Base-by-base conservation (phyloP, 2,329 filamentous ascomycete species). In the Fonsecaea erecta region DNA sequence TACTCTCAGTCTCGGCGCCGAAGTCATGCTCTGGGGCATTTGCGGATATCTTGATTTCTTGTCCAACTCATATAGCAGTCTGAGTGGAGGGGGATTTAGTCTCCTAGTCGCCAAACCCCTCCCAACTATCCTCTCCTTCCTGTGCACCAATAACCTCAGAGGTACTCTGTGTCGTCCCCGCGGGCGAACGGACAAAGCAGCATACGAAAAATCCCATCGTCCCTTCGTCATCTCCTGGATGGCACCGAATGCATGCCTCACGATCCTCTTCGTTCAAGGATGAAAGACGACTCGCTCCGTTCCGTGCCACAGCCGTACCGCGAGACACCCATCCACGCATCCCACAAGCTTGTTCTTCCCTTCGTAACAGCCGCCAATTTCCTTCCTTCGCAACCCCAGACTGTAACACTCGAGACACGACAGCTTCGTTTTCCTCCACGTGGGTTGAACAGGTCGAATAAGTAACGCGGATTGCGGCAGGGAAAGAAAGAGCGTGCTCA, bases 141-240 rank as follows among this genome's bases (percentile, higher is more conserved):
- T 72, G 73, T 3, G 71, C 68, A 0, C 73, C 67, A 0, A 73
- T 70, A 3, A 73, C 70, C 21, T 72, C 67, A 21, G 12, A 30
- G 40, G 18, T 62, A 66, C 21, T 68, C 63, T 32, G 52, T 60
- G 37, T 43, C n/a, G 16, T 64, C 32, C 5, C 48, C 60, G 43
- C 63, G 40, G 12, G 54, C 55, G 24, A 65, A 85, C 91, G 83
- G 2, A 92, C 84, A 77, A 99, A 97, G 0, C 85, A 92, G n/a
- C 88, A 92, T 21, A 97, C 91, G 72, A 99, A 99, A 78, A 99
- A 98, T 0, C 95, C 94, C 86, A 97, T 97, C 0, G 93, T 91
- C 0, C 93, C 92, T 68, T 90, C 86, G 9, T 88, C 88, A 71
- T 94, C 92, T 28, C 87, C 90, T 71, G 93, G 91, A 76, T 90